phyloP scores from a whole-genome alignment of 306 rosid genomes.

The Medicago ruthenica region DNA sequence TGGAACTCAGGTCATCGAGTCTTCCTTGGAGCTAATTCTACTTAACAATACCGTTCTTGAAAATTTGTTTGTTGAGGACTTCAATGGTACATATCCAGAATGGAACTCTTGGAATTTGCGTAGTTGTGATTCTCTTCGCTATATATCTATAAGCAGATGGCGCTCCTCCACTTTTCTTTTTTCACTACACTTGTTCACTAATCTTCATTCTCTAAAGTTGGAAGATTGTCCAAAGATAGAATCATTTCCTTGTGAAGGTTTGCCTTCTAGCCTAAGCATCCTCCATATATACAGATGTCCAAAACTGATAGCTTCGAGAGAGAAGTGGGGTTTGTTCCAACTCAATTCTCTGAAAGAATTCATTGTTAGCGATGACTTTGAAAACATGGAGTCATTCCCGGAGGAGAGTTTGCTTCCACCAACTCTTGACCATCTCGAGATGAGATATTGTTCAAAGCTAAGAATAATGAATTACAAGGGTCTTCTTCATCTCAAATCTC shows the following conservation, averaged over 20 bases:
- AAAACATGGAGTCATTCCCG: constrained; percentile 18
- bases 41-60: background rate
- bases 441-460: constrained; percentile 16
- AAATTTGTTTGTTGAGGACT: background rate
- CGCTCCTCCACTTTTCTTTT: background rate
- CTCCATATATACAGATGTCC: background rate
- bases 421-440: constrained; percentile 1
- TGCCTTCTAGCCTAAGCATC: background rate
- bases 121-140: background rate
- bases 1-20: background rate
- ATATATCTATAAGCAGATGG: background rate
- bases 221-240: background rate
- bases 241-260: background rate
- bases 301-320: background rate
- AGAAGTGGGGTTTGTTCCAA: background rate
- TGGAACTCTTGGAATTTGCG: background rate
- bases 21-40: background rate
- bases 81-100: background rate
- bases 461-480: constrained; percentile 28
- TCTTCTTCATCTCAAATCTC: constrained; percentile 43
- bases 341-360: background rate
- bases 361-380: background rate
- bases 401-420: constrained; percentile 27
- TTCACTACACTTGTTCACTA: background rate
- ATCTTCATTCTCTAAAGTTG: background rate